Evolutionary conservation across 305 asterid genomes (phyloP).

Genomic region (Fraxinus greggii): DNA sequence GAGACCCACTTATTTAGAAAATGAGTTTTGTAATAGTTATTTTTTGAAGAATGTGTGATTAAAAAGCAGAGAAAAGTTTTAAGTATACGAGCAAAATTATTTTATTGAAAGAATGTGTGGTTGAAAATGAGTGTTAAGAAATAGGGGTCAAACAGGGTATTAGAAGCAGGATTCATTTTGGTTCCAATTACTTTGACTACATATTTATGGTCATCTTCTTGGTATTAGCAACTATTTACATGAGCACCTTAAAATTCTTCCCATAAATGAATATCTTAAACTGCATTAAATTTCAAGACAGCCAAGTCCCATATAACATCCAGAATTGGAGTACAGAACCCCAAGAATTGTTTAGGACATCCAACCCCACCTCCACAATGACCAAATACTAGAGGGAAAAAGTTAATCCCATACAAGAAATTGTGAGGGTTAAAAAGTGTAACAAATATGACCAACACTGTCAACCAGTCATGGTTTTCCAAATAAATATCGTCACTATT

Average conservation of each 20-base stretch:
- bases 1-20: neutral
- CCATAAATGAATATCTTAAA: neutral
- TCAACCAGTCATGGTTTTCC: neutral
- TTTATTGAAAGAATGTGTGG: neutral
- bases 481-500: neutral
- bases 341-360: neutral
- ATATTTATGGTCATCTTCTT: slow-evolving; percentile 3
- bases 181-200: slow-evolving; percentile 7
- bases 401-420: neutral
- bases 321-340: neutral
- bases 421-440: neutral
- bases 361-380: neutral
- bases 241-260: neutral
- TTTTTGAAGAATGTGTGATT: neutral
- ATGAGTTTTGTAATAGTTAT: neutral
- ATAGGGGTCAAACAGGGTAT: neutral
- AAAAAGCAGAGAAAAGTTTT: neutral
- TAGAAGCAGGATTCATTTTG: neutral
- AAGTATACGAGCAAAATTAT: neutral
- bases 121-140: neutral
- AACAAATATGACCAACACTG: neutral
- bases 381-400: neutral
- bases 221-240: slow-evolving; percentile 7
- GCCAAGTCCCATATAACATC: slow-evolving; percentile 22
- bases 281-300: slow-evolving; percentile 9